These are phyloP conservation scores for Fennellomyces sp. DNA, from an alignment of 371 early-diverging fungal species.

Conservation along the genomic window DNA sequence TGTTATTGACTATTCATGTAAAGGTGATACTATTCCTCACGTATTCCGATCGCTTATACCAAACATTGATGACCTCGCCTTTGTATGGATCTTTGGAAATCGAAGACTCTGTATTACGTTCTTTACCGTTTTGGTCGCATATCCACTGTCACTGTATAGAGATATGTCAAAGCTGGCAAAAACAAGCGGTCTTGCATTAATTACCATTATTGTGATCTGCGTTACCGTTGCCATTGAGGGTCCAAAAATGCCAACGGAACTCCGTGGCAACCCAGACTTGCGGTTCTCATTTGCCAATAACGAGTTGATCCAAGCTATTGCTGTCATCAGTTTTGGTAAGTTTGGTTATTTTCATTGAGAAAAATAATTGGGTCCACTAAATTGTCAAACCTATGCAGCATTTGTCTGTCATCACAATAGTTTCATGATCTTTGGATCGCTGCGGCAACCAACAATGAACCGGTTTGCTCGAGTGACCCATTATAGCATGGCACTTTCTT, in stretches of 20 bases:
- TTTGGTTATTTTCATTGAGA: neutral
- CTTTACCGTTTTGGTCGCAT: conserved; percentile 69
- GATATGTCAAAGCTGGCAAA: conserved; percentile 82
- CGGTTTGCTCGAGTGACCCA: conserved; percentile 77
- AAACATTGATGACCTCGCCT: conserved; percentile 49
- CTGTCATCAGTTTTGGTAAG: conserved; percentile 83
- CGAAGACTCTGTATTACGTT: conserved; percentile 65
- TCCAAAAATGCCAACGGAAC: conserved; percentile 54
- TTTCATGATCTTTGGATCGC: conserved; percentile 77
- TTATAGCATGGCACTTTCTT: conserved; percentile 69
- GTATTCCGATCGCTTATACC: conserved; percentile 72
- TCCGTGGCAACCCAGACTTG: conserved; percentile 53
- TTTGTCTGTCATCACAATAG: conserved; percentile 89
- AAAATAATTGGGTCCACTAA: neutral
- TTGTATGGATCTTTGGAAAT: conserved; percentile 55
- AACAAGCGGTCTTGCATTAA: conserved; percentile 76
- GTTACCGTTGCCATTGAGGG: conserved; percentile 73
- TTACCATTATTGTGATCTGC: conserved; percentile 76
- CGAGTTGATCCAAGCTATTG: conserved; percentile 75
- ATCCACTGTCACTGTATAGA: conserved; percentile 78
- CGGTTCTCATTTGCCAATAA: conserved; percentile 57
- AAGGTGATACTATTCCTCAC: conserved; percentile 79
- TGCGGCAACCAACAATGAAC: conserved; percentile 73
- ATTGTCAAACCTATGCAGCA: conserved; percentile 38
- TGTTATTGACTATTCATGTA: conserved; percentile 1